Base-by-base conservation (phyloP, 179 eudicot species). In the Monotropa hypopitys region DNA sequence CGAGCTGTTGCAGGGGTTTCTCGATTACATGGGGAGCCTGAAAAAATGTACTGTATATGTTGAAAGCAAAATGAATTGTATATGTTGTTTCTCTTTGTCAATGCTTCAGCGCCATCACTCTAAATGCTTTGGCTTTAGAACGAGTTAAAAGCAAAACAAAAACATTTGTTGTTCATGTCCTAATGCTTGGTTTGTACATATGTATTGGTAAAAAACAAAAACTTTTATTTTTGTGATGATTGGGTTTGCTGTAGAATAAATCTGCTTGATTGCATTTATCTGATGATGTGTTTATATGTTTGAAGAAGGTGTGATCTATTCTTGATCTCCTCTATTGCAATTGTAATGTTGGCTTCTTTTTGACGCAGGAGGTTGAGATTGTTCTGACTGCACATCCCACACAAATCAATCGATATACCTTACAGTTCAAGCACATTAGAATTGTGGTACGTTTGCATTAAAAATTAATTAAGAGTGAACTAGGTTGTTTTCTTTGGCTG, bases 341-440 rank as follows among this genome's bases (percentile, higher is more conserved):
- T 66, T 5, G 28, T 67, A 65, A 71, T 72, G 80, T 70, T 76
- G 56, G 66, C 70, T 65, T 78, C 62, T 59, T 57, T n/a, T 67
- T 76, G 54, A 71, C 85, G 80, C 73, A 94, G 98, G 92, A 69
- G 84, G 96, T 94, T 75, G 98, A 92, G 82, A 90, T 94, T 80
- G 98, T 92, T 78, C 87, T 94, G 72, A 94, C 98, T 51, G 97
- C 98, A 77, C 98, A 92, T 83, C 98, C 98, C 66, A 94, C 98
- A 2, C 97, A 94, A 77, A 94, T 94, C 72, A 92, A 94, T 80
- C 82, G 98, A 23, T 92, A 96, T 49, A 94, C 96, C 35, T 79
- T 94, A 73, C 98, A 94, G 76, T 92, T 90, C 76, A 94, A 94
- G 79, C 96, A 90, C 84, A 90, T 90, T 16, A 87, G 96, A 82